phyloP scores from a whole-genome alignment of 164 flowering plant species.

The Magnolia changhungtana region DNA sequence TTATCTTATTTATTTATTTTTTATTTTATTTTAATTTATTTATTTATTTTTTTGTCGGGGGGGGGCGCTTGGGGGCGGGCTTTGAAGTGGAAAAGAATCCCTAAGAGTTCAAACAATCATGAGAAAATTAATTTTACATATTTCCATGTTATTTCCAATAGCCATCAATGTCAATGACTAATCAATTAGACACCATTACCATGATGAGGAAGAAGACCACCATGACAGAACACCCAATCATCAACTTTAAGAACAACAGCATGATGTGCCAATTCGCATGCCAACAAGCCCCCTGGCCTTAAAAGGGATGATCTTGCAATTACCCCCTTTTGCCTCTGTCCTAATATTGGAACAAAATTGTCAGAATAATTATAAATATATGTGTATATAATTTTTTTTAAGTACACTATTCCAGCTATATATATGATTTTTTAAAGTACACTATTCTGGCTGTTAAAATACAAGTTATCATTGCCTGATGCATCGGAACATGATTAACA shows the following conservation, averaged over 20 bases:
- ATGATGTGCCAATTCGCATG: conserved; percentile 81
- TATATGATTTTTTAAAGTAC: neutral
- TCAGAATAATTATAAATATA: conserved; percentile 19
- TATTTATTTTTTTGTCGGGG: neutral
- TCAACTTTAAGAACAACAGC: conserved; percentile 78
- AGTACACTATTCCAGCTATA: neutral
- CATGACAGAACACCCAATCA: conserved; percentile 98
- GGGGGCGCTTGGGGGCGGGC: neutral
- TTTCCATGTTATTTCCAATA: neutral
- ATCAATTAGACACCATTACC: conserved; percentile 39
- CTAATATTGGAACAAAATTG: conserved; percentile 42
- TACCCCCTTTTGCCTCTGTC: conserved; percentile 93
- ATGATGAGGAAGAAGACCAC: conserved; percentile 97
- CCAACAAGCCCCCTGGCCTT: conserved; percentile 82
- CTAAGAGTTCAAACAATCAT: neutral
- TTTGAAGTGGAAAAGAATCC: neutral
- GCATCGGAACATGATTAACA: neutral
- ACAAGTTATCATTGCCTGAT: neutral
- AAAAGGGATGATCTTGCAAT: conserved; percentile 76
- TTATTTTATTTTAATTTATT: no score
- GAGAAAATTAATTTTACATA: neutral
- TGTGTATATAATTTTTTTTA: neutral
- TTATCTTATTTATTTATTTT: no score
- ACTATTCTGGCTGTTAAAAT: neutral
- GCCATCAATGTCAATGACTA: neutral